Evolutionary conservation across 139 green algal species (phyloP).

Genomic region (Nannochloris sp.): DNA sequence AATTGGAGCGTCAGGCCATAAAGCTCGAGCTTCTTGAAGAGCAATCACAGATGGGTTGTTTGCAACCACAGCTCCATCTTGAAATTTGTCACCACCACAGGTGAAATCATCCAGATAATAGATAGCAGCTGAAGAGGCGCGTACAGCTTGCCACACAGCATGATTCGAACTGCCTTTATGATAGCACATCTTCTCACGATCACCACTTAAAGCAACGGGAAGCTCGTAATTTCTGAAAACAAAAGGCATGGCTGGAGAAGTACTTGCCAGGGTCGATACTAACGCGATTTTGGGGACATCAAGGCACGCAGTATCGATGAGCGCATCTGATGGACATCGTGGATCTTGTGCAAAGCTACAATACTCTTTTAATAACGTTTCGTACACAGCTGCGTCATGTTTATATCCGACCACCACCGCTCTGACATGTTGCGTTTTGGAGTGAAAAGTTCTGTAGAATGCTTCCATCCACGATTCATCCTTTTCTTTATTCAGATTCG

Average conservation of each 20-base stretch:
- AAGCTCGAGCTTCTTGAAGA: slow-evolving; percentile 66
- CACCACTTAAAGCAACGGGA: background rate
- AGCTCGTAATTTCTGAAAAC: slow-evolving; percentile 88
- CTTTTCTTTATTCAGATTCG: slow-evolving; percentile 16
- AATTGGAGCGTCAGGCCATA: slow-evolving; percentile 76
- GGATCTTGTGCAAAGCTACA: slow-evolving; percentile 37
- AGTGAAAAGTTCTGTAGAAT: slow-evolving; percentile 42
- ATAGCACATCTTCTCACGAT: background rate
- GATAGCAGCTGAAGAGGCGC: slow-evolving; percentile 76
- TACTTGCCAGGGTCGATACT: slow-evolving; percentile 71
- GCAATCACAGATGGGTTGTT: slow-evolving; percentile 91
- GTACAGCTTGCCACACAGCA: slow-evolving; percentile 81
- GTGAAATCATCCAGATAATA: slow-evolving; percentile 88
- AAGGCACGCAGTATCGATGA: slow-evolving; percentile 62
- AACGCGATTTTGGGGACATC: slow-evolving; percentile 59
- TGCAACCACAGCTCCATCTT: slow-evolving; percentile 83
- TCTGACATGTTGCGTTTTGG: slow-evolving; percentile 29
- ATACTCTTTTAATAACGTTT: slow-evolving; percentile 67
- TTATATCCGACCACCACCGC: slow-evolving; percentile 65
- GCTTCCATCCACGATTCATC: slow-evolving; percentile 45
- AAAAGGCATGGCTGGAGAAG: slow-evolving; percentile 70
- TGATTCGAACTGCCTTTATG: slow-evolving; percentile 45
- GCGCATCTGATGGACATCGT: slow-evolving; percentile 9
- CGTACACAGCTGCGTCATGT: slow-evolving; percentile 84
- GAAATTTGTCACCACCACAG: slow-evolving; percentile 69